Conservation (phyloP, 176 grass and related monocot species). For the Musa acuminata region DNA sequence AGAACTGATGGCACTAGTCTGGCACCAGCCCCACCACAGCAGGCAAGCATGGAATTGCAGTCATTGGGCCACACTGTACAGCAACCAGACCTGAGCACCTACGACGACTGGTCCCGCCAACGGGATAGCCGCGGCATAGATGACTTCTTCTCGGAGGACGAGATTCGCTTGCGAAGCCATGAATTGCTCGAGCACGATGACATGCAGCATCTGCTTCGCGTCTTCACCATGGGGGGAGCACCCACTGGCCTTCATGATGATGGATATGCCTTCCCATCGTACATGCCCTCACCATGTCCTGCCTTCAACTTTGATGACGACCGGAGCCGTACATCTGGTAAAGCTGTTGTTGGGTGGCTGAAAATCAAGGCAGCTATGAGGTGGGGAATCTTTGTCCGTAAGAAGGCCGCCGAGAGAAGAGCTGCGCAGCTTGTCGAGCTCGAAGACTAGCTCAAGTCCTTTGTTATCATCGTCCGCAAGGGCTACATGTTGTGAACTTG, state of each 20-base stretch:
- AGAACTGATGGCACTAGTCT: conserved; percentile 26
- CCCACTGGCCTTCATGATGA: conserved; percentile 31
- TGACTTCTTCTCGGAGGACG: conserved; percentile 40
- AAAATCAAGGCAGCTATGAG: conserved; percentile 76
- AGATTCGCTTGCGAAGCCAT: conserved; percentile 58
- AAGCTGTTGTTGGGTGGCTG: conserved; percentile 64
- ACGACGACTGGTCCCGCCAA: conserved; percentile 38
- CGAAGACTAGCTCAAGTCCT: conserved; percentile 30
- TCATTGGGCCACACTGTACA: conserved; percentile 30
- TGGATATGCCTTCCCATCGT: conserved; percentile 25
- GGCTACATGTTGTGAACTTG: too few species aligned
- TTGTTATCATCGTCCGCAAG: too few species aligned
- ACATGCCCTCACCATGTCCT: conserved; percentile 33
- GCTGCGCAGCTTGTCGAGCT: conserved; percentile 52
- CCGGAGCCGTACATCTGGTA: conserved; percentile 40
- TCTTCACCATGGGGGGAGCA: conserved; percentile 46
- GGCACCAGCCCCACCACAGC: conserved; percentile 31
- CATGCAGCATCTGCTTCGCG: conserved; percentile 65
- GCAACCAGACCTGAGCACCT: conserved; percentile 25
- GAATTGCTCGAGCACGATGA: conserved; percentile 54
- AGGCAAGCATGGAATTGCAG: conserved; percentile 14
- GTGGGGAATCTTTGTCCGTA: conserved; percentile 68
- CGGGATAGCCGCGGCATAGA: conserved; percentile 41
- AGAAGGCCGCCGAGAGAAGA: conserved; percentile 63
- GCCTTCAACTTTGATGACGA: conserved; percentile 25